A percentile compares a stretch with the other conserved stretches of the same genome.
Evolutionary conservation across 176 grass and related monocot genomes (phyloP).

Genomic region (Triticum turgidum): DNA sequence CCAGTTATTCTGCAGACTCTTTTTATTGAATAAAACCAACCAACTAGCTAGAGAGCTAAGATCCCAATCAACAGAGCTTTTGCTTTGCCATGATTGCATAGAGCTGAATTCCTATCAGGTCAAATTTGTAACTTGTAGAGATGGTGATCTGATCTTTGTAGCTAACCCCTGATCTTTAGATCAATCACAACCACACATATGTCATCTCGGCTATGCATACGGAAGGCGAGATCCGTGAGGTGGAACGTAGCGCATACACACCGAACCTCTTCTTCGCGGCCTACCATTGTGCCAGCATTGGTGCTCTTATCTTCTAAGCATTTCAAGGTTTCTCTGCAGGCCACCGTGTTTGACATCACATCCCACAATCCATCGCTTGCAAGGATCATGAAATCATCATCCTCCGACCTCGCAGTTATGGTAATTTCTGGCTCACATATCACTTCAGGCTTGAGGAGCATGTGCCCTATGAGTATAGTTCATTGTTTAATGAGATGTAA

Average conservation of each 20-base stretch:
- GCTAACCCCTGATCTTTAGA: conserved; percentile 39
- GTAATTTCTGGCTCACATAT: conserved; percentile 69
- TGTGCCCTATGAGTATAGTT: conserved; percentile 46
- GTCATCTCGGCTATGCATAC: conserved; percentile 50
- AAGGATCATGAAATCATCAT: conserved; percentile 67
- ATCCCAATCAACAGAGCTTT: not conserved
- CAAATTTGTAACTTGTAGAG: not conserved
- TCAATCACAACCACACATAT: conserved; percentile 70
- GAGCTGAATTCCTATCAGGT: not conserved
- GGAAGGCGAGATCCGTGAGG: conserved; percentile 56
- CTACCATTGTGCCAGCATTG: not conserved
- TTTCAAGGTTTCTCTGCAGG: conserved; percentile 45
- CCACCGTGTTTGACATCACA: conserved; percentile 50
- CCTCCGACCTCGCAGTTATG: conserved; percentile 26
- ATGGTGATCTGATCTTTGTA: not conserved
- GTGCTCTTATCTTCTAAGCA: conserved; percentile 43
- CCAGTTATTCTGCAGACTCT: not conserved
- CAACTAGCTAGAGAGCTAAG: not conserved
- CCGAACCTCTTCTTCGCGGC: conserved; percentile 16
- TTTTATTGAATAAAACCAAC: not conserved
- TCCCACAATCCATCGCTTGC: conserved; percentile 88
- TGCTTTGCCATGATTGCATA: not conserved
- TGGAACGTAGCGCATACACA: conserved; percentile 49
- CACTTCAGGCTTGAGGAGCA: conserved; percentile 60
- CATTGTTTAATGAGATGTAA: not conserved